A percentile compares a stretch with the other conserved stretches of the same genome.
phyloP scores from a whole-genome alignment of 345 rosid genomes.

The Tarenaya hassleriana region DNA sequence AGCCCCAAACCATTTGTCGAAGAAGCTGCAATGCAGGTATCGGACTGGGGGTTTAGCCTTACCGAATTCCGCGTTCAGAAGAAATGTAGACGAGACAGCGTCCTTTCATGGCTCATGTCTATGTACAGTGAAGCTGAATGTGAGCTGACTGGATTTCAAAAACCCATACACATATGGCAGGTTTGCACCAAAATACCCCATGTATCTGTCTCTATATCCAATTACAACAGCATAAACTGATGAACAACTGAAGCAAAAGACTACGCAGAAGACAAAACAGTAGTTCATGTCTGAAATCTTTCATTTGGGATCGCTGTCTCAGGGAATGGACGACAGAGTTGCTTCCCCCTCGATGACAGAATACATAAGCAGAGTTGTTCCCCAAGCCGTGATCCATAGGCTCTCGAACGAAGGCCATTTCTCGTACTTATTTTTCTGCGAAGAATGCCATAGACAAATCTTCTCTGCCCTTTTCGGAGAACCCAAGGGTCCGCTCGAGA shows the following conservation, averaged over 20 bases:
- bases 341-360: constrained; percentile 57
- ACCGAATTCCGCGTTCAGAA: constrained; percentile 61
- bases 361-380: constrained; percentile 70
- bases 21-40: constrained; percentile 66
- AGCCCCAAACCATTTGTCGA: constrained; percentile 60
- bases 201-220: constrained; percentile 6
- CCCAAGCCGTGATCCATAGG: constrained; percentile 51
- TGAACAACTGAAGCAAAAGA: too few species aligned
- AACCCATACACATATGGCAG: constrained; percentile 95
- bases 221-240: too few species aligned
- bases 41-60: constrained; percentile 82
- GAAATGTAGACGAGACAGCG: constrained; percentile 53
- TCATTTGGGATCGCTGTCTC: constrained; percentile 20
- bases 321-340: constrained; percentile 79
- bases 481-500: constrained; percentile 50
- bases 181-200: constrained; percentile 34
- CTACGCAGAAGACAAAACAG: too few species aligned
- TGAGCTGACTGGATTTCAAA: constrained; percentile 59
- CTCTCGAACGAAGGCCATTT: constrained; percentile 83
- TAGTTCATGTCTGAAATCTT: background rate
- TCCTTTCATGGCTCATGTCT: constrained; percentile 76
- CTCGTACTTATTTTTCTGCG: constrained; percentile 72
- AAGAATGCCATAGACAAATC: constrained; percentile 68
- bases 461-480: constrained; percentile 64
- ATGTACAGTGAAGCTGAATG: constrained; percentile 73